Conservation (phyloP, 1,284 basidiomycete genomes). For the Sporisorium sorghi region DNA sequence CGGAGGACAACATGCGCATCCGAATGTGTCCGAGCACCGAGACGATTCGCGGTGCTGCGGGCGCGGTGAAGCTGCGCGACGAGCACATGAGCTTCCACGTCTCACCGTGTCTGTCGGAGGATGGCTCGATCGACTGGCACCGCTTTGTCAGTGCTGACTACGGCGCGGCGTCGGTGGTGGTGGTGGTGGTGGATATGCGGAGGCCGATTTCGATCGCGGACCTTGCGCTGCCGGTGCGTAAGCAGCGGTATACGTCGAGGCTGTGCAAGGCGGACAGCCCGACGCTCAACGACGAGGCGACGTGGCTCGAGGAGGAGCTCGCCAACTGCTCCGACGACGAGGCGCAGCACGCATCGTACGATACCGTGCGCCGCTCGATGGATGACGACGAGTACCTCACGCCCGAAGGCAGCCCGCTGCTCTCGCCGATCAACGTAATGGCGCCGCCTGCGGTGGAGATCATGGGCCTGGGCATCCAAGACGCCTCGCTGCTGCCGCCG, state of each 20-base stretch:
- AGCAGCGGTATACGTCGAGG: constrained; percentile 22
- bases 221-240: constrained; percentile 16
- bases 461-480: constrained; percentile 41
- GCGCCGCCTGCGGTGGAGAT: constrained; percentile 18
- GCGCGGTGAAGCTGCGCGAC: constrained; percentile 1
- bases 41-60: constrained; percentile 22
- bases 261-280: constrained; percentile 42
- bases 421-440: constrained; percentile 18
- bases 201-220: constrained; percentile 24
- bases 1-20: constrained; percentile 26
- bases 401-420: constrained; percentile 32
- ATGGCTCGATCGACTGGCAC: constrained; percentile 33
- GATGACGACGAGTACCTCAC: constrained; percentile 36
- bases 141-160: constrained; percentile 36
- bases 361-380: constrained; percentile 7
- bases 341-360: constrained; percentile 14
- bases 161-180: constrained; percentile 2
- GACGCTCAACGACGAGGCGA: constrained; percentile 40
- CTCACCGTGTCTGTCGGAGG: constrained; percentile 27
- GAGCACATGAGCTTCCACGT: constrained; percentile 24
- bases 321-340: constrained; percentile 37
- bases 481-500: constrained; percentile 12
- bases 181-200: constrained; percentile 1
- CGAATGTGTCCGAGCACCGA: constrained; percentile 26
- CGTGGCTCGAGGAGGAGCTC: constrained; percentile 49